Base-by-base conservation (phyloP, 257 asterid genomes). In the Cynanchum wilfordii region DNA sequence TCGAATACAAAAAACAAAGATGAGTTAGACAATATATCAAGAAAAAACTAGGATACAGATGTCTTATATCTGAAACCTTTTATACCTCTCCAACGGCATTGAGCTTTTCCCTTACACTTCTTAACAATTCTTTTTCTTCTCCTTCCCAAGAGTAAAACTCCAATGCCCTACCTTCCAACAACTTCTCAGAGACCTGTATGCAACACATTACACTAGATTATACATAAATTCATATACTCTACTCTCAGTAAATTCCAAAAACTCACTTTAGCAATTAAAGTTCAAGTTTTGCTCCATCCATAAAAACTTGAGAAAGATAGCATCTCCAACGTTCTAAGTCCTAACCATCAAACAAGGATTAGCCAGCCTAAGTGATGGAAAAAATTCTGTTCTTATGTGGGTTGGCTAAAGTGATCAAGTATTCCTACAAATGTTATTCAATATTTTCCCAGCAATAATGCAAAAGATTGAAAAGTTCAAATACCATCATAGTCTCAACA, bases 21-120 rank as follows among this genome's bases (percentile, higher is more conserved):
- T 11, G 51, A 5, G 57, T 55, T 69, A 71, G 56, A 66, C 67
- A 40, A 69, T 22, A 72, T 59, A 47, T 80, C 70, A 20, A 30
- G 42, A 40, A 38, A 38, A 29, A 5, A 20, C 22, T 5, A 38
- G n/a, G 50, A 9, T 24, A 49, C 10, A 17, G 1, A 20, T 36
- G 10, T 45, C 80, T 55, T 29, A 52, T 52, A n/a, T 66, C 50
- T 68, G 27, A 38, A 7, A 63, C 38, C 73, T 64, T 24, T 78
- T 82, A 10, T 76, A 87, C 98, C 98, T 89, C 89, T 70, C 87
- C 91, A 72, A 94, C 88, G 68, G 91, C 91, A 71, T 94, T 94
- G 71, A 94, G 89, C 49, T 87, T 94, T 77, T 88, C 89, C 29
- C 98, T 87, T 64, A 89, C 93, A 40, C 88, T 84, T 74, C 75